Conservation (phyloP, 202 grass and related monocot species). For the Zoysia matrella region DNA sequence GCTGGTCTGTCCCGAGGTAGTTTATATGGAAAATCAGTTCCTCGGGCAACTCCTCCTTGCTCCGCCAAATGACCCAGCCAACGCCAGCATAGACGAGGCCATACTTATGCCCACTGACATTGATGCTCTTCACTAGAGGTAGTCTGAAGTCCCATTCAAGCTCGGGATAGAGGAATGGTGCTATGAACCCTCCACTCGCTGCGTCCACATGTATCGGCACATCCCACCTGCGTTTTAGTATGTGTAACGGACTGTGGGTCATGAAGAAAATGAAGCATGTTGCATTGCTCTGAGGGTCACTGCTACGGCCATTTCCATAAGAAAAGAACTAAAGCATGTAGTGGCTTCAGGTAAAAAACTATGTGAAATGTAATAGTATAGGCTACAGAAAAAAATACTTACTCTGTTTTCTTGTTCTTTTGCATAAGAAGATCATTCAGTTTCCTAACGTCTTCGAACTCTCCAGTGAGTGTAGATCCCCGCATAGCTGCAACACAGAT, state of each 20-base stretch:
- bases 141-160: slow-evolving; percentile 92
- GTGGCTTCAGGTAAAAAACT: not conserved
- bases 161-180: slow-evolving; percentile 81
- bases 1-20: slow-evolving; percentile 88
- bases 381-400: not conserved
- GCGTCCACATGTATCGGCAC: slow-evolving; percentile 93
- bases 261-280: slow-evolving; percentile 3
- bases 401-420: slow-evolving; percentile 98
- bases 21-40: slow-evolving; percentile 98
- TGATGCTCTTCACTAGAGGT: slow-evolving; percentile 91
- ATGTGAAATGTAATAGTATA: not conserved
- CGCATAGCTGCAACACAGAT: slow-evolving; percentile 91
- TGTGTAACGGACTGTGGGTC: not conserved
- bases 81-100: slow-evolving; percentile 89
- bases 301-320: too few species aligned
- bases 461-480: slow-evolving; percentile 89
- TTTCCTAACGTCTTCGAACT: slow-evolving; percentile 80
- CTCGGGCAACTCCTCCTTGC: slow-evolving; percentile 88
- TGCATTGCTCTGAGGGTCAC: not conserved
- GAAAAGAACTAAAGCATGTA: not conserved
- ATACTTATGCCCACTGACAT: slow-evolving; percentile 95
- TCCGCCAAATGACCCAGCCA: slow-evolving; percentile 93
- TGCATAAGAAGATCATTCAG: slow-evolving; percentile 69
- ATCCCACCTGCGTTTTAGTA: slow-evolving; percentile 58
- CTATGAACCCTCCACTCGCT: slow-evolving; percentile 94